These are phyloP conservation scores for Phytophthora ramorum DNA, from an alignment of 352 stramenopile species.

Conservation along the genomic window DNA sequence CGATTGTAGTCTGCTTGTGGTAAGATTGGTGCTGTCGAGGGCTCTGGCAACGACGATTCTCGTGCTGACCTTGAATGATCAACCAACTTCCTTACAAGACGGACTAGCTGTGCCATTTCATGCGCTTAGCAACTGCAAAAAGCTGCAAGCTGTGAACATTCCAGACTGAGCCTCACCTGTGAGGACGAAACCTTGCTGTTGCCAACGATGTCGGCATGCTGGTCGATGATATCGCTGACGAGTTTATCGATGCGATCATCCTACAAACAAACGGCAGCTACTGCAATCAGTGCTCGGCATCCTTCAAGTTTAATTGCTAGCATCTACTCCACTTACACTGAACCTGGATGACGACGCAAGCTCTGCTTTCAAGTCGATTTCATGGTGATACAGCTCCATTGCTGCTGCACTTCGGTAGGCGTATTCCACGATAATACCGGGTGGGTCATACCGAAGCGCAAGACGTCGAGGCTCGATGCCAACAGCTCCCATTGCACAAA, in stretches of 20 bases:
- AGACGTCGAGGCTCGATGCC: conserved; percentile 58
- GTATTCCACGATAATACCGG: conserved; percentile 73
- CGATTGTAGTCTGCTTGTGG: conserved; percentile 82
- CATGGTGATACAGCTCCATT: conserved; percentile 64
- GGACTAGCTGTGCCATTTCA: conserved; percentile 42
- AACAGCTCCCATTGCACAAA: conserved; percentile 24
- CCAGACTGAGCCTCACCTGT: conserved; percentile 38
- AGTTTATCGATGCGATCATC: conserved; percentile 39
- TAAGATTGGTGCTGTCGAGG: conserved; percentile 21
- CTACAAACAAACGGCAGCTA: conserved; percentile 10
- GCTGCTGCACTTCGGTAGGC: conserved; percentile 23
- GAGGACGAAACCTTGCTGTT: conserved; percentile 46
- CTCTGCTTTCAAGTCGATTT: conserved; percentile 53
- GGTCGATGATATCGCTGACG: conserved; percentile 46
- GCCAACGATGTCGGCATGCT: conserved; percentile 51
- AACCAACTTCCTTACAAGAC: conserved; percentile 53
- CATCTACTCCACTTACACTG: conserved; percentile 18
- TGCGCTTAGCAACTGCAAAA: not conserved
- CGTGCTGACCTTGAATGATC: conserved; percentile 15
- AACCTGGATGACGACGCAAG: conserved; percentile 20
- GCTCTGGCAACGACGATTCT: conserved; percentile 6
- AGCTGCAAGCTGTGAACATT: not conserved
- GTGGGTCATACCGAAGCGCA: conserved; percentile 60
- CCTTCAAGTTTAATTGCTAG: not conserved
- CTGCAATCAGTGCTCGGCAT: not conserved